A percentile compares a stretch with the other conserved stretches of the same genome.
These are phyloP conservation scores for Blastomyces silverae DNA, from an alignment of 2,329 filamentous ascomycete species.

Conservation along the genomic window DNA sequence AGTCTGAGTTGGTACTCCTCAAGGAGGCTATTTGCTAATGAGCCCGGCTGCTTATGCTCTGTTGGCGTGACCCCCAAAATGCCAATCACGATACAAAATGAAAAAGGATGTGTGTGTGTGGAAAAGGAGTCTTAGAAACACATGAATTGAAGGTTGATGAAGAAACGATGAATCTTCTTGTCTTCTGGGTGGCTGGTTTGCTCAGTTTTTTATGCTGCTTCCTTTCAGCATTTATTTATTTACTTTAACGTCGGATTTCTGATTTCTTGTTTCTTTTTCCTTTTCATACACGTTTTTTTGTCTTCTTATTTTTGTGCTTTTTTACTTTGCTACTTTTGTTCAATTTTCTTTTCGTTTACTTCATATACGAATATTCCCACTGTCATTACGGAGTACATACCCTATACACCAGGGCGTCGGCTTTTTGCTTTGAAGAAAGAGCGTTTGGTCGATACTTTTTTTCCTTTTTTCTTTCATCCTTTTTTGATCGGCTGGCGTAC, in stretches of 20 bases:
- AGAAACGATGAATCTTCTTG: slow-evolving; percentile 8
- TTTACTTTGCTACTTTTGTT: not conserved
- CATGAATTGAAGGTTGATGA: not conserved
- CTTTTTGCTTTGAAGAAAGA: not conserved
- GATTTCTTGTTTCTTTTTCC: not conserved
- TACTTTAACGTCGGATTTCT: too few species aligned
- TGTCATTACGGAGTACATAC: slow-evolving; percentile 6
- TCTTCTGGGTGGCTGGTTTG: slow-evolving; percentile 17
- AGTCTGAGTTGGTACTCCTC: slow-evolving; percentile 7
- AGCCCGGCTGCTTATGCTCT: not conserved
- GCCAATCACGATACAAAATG: not conserved
- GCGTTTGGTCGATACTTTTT: not conserved
- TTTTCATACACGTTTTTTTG: not conserved
- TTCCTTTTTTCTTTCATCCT: too few species aligned
- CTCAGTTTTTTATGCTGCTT: slow-evolving; percentile 18
- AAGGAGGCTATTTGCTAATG: not conserved
- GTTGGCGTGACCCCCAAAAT: not conserved
- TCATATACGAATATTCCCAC: not conserved
- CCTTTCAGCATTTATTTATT: not conserved
- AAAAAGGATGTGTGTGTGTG: not conserved
- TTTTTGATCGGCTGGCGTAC: not conserved
- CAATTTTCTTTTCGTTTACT: not conserved
- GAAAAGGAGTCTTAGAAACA: slow-evolving; percentile 1
- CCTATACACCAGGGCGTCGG: slow-evolving; percentile 10
- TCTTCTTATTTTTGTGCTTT: not conserved